Conservation (phyloP, 352 stramenopile species). For the Globisporangium nunn region DNA sequence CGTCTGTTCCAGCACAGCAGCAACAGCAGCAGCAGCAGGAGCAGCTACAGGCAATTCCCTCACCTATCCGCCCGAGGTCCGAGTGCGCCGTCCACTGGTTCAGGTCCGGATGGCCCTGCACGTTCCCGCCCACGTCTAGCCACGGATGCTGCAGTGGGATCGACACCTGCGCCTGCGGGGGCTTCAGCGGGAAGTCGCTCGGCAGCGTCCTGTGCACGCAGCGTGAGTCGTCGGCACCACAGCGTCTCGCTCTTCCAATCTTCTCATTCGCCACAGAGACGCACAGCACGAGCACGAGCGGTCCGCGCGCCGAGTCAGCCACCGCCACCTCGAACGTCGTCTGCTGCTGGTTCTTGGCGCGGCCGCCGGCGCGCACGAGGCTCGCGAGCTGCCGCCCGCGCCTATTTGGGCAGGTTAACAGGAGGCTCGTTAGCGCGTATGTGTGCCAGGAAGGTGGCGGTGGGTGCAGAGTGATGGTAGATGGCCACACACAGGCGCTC, state of each 20-base stretch:
- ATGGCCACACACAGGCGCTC: conserved; percentile 56
- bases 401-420: conserved; percentile 14
- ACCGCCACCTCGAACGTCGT: conserved; percentile 76
- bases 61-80: conserved; percentile 70
- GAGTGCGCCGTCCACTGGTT: conserved; percentile 81
- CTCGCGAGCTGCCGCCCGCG: conserved; percentile 71
- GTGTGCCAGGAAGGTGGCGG: not conserved
- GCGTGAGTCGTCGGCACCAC: too few relatives aligned
- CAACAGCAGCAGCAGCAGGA: not conserved
- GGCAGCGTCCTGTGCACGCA: conserved; percentile 44
- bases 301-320: conserved; percentile 44
- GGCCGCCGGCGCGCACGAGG: conserved; percentile 70
- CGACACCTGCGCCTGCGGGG: conserved; percentile 55
- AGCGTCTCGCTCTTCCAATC: not conserved
- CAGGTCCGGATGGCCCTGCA: conserved; percentile 62
- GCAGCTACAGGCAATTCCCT: not conserved
- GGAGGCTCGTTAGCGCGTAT: not conserved
- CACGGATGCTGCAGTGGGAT: conserved; percentile 67
- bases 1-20: not conserved
- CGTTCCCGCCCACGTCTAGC: conserved; percentile 63
- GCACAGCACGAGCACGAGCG: conserved; percentile 44
- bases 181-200: conserved; percentile 61
- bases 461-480: not conserved
- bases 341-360: conserved; percentile 82
- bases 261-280: not conserved